phyloP scores from a whole-genome alignment of 2,329 filamentous ascomycete species.

The Neocucurbitaria cava region DNA sequence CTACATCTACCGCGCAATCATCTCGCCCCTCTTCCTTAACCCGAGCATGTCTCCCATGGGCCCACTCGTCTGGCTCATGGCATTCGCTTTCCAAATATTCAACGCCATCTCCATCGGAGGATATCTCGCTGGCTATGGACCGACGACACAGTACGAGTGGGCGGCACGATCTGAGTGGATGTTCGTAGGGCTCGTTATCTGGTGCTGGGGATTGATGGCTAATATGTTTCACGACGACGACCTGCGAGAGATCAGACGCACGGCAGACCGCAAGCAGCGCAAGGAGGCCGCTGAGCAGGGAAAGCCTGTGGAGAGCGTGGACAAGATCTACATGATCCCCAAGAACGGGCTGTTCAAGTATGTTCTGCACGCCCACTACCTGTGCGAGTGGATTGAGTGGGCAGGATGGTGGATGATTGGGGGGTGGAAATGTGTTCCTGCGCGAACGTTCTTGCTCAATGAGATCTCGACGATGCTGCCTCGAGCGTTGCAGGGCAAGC shows the following conservation, averaged over 20 bases:
- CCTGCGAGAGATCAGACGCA: slow-evolving; percentile 82
- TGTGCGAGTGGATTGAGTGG: slow-evolving; percentile 99
- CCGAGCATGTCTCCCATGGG: slow-evolving; percentile 95
- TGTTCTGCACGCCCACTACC: slow-evolving; percentile 89
- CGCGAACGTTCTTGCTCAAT: slow-evolving; percentile 82
- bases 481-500: slow-evolving; percentile 77
- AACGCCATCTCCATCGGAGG: slow-evolving; percentile 81
- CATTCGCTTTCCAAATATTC: slow-evolving; percentile 75
- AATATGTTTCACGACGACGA: slow-evolving; percentile 93
- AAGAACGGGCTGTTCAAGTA: slow-evolving; percentile 81
- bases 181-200: slow-evolving; percentile 73
- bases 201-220: slow-evolving; percentile 74
- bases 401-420: slow-evolving; percentile 82
- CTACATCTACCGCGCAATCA: slow-evolving; percentile 87
- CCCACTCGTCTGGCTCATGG: slow-evolving; percentile 68
- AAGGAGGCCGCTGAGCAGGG: slow-evolving; percentile 54
- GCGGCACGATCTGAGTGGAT: slow-evolving; percentile 54
- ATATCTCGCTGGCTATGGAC: slow-evolving; percentile 84
- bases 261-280: slow-evolving; percentile 67
- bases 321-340: slow-evolving; percentile 89
- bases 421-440: slow-evolving; percentile 71
- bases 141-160: slow-evolving; percentile 65
- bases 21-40: slow-evolving; percentile 79
- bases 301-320: slow-evolving; percentile 60
- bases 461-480: slow-evolving; percentile 91